Percentiles rank a stretch among this genome's conserved stretches.
These are phyloP conservation scores for Plenodomus lindquistii DNA, from an alignment of 2,329 filamentous ascomycete genomes.

Conservation along the genomic window DNA sequence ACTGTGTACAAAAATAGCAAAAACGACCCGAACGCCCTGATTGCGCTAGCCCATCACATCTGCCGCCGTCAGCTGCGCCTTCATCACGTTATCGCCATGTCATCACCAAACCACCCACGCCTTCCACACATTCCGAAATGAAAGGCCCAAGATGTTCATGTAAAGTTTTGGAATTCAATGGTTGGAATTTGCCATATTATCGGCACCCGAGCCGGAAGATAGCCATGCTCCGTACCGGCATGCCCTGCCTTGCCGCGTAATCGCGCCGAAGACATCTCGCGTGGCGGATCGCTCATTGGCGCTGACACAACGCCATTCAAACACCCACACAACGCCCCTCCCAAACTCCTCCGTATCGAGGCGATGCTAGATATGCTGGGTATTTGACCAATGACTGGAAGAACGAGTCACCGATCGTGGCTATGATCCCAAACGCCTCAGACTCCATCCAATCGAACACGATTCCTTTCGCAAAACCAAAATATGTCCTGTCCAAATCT, in stretches of 20 bases:
- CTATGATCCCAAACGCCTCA: background rate
- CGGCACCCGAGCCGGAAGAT: background rate
- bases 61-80: background rate
- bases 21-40: background rate
- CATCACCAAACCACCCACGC: no score
- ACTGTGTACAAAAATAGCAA: background rate
- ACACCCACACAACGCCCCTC: background rate
- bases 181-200: background rate
- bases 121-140: background rate
- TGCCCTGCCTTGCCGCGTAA: background rate
- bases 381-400: background rate
- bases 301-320: background rate
- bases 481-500: no score
- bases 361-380: background rate
- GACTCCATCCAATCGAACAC: background rate
- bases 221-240: background rate
- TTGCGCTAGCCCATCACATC: background rate
- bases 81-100: background rate
- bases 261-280: background rate
- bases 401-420: background rate
- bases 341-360: background rate
- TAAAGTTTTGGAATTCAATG: background rate
- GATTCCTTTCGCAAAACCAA: no score
- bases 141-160: background rate
- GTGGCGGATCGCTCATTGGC: background rate